These are phyloP conservation scores for Centella asiatica DNA, from an alignment of 129 eudicot genomes.

Conservation along the genomic window DNA sequence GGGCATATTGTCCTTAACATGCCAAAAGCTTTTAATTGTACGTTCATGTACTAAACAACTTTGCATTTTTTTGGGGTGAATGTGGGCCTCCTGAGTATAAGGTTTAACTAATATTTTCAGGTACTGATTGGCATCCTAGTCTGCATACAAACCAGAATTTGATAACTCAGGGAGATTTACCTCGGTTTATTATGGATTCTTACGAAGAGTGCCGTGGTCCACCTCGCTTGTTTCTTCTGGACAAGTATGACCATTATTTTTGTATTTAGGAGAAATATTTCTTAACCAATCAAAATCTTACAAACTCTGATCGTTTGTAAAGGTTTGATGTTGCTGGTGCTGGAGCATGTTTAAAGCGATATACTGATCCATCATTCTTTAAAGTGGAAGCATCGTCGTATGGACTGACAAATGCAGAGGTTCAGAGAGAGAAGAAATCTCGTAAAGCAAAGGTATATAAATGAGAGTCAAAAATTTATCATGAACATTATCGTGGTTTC, in stretches of 20 bases:
- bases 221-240: slow-evolving; percentile 92
- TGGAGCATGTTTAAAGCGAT: slow-evolving; percentile 94
- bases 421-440: slow-evolving; percentile 62
- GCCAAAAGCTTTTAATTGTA: neutral
- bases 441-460: slow-evolving; percentile 61
- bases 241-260: slow-evolving; percentile 59
- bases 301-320: slow-evolving; percentile 7
- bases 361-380: slow-evolving; percentile 79
- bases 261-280: slow-evolving; percentile 7
- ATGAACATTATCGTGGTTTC: neutral
- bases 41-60: neutral
- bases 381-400: slow-evolving; percentile 53
- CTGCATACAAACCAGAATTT: slow-evolving; percentile 46
- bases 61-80: neutral
- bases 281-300: slow-evolving; percentile 12
- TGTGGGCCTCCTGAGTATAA: neutral
- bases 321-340: slow-evolving; percentile 98
- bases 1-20: slow-evolving; percentile 1
- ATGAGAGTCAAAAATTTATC: neutral
- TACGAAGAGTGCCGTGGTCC: slow-evolving; percentile 94
- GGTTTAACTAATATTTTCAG: slow-evolving; percentile 29
- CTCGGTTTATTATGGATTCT: slow-evolving; percentile 89
- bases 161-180: slow-evolving; percentile 75
- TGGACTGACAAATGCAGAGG: slow-evolving; percentile 37
- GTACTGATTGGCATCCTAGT: slow-evolving; percentile 88